Evolutionary conservation across 306 rosid genomes (phyloP).

Genomic region (Nissolia schottii): DNA sequence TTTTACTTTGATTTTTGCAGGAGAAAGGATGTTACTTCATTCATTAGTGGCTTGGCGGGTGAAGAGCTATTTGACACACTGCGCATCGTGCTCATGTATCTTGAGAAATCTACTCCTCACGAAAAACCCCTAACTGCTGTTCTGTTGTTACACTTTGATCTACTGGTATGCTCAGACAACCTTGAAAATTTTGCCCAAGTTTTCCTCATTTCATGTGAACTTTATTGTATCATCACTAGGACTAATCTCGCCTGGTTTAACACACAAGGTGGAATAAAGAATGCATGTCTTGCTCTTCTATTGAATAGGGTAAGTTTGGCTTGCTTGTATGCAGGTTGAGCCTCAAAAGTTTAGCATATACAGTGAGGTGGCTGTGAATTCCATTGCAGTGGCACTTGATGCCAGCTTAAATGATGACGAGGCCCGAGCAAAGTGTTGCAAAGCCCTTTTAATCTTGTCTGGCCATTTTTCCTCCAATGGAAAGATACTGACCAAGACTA

Average conservation of each 20-base stretch:
- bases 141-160: slow-evolving; percentile 58
- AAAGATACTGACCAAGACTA: slow-evolving; percentile 36
- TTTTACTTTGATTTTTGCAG: slow-evolving; percentile 28
- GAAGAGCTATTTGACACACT: slow-evolving; percentile 41
- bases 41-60: slow-evolving; percentile 49
- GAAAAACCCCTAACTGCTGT: slow-evolving; percentile 57
- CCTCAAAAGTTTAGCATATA: slow-evolving; percentile 44
- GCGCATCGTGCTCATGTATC: slow-evolving; percentile 46
- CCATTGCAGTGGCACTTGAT: slow-evolving; percentile 58
- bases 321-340: slow-evolving; percentile 55
- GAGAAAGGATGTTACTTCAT: slow-evolving; percentile 53
- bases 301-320: slow-evolving; percentile 12
- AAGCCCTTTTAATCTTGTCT: slow-evolving; percentile 58
- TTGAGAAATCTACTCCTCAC: slow-evolving; percentile 43
- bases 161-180: slow-evolving; percentile 44
- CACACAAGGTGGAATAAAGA: background rate
- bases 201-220: background rate
- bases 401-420: slow-evolving; percentile 53
- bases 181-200: background rate
- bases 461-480: slow-evolving; percentile 53
- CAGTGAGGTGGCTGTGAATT: slow-evolving; percentile 59
- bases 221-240: background rate
- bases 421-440: slow-evolving; percentile 48
- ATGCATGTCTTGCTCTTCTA: background rate
- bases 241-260: background rate